These are phyloP conservation scores for Anthostomella pinea DNA, from an alignment of 2,329 filamentous ascomycete species.

Conservation along the genomic window DNA sequence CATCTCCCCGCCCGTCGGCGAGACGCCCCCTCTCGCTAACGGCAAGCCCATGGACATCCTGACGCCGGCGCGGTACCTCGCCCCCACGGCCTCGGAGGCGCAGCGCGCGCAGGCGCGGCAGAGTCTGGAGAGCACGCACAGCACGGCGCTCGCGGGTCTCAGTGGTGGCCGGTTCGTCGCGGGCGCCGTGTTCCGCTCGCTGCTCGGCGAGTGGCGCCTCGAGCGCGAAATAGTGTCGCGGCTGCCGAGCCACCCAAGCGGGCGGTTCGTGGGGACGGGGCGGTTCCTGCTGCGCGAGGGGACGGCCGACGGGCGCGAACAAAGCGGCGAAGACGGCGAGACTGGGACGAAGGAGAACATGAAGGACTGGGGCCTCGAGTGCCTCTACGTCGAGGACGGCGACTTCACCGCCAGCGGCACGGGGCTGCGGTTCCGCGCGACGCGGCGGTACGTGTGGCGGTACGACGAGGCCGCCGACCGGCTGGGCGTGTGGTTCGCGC, in stretches of 20 bases:
- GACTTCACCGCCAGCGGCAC: conserved; percentile 54
- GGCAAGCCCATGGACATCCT: conserved; percentile 49
- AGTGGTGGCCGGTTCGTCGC: conserved; percentile 53
- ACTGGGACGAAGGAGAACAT: conserved; percentile 5
- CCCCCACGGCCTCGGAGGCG: conserved; percentile 34
- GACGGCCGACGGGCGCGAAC: conserved; percentile 49
- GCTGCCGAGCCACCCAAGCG: conserved; percentile 58
- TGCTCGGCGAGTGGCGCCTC: conserved; percentile 69
- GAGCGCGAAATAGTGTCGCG: conserved; percentile 54
- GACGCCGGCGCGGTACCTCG: conserved; percentile 54
- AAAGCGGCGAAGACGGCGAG: conserved; percentile 8
- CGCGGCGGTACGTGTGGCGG: conserved; percentile 68
- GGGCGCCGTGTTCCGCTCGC: conserved; percentile 64
- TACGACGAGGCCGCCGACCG: conserved; percentile 60
- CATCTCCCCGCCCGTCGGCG: conserved; percentile 34
- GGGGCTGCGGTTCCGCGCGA: conserved; percentile 57
- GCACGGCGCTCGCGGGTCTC: conserved; percentile 40
- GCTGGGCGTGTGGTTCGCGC: conserved; percentile 72
- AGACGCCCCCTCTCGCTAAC: conserved; percentile 34
- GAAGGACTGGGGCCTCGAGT: conserved; percentile 44
- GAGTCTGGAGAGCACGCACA: conserved; percentile 46
- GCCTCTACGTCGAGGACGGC: conserved; percentile 67
- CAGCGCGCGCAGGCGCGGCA: conserved; percentile 39
- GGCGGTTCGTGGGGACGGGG: conserved; percentile 62
- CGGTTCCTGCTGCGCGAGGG: conserved; percentile 61